Base-by-base conservation (phyloP, 2,329 filamentous ascomycete species). In the Diaporthe helianthi region DNA sequence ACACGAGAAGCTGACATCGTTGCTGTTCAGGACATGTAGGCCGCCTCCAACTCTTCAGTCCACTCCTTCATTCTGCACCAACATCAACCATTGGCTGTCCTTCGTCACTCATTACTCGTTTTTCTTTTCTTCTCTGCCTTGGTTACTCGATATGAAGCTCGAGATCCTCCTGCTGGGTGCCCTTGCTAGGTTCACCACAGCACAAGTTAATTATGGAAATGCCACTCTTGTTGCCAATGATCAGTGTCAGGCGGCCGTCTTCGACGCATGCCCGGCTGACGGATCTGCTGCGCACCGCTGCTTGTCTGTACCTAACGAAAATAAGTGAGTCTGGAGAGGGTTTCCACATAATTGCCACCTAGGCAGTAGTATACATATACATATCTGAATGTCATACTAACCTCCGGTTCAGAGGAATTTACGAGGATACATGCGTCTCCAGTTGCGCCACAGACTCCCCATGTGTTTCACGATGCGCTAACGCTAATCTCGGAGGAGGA, bases 251-350 rank as follows among this genome's bases (percentile, higher is more conserved):
- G 15, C 38, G 26, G 54, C 54, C 15, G 54, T 24, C 15, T n/a
- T 60, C 9, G 54, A 60, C 36, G 54, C 54, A 44, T 60, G 54
- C 29, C 54, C 54, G 24, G 38, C 54, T 44, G 38, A 60, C 24
- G 54, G 54, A 12, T 44, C 54, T 9, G 54, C 54, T 44, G 54
- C 54, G 4, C 54, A 60, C 31, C 54, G 54, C 10, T 60, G 54
- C 44, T 26, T 60, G 3, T 36, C 54, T 46, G 54, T 46, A n/a
- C 36, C 54, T 31, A 60, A 60, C 38, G 38, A 60, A 17, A 17
- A 46, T 8, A 60, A 60, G 54, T 60, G 38, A 60, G 54, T 60
- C 4, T 9, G 4, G 8, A 46, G 41, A 19, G 17, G 8, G 0
- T 9, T 6, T 24, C 12, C 22, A 22, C 36, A 19, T 19, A 15